These are phyloP conservation scores for Pochonia chlamydosporia DNA, from an alignment of 2,329 filamentous ascomycete species.

Conservation along the genomic window DNA sequence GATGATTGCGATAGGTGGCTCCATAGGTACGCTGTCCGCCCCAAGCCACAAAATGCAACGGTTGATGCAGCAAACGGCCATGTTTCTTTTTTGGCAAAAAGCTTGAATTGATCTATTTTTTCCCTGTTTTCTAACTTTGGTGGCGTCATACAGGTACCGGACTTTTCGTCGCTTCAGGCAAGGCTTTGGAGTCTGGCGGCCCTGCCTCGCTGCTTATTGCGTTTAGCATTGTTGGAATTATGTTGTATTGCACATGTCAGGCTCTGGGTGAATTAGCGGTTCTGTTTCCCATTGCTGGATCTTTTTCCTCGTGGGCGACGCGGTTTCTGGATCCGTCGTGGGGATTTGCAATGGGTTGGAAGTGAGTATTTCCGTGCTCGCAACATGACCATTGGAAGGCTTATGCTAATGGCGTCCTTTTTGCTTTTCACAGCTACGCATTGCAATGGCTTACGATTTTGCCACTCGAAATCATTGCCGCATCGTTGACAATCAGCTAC, in stretches of 20 bases:
- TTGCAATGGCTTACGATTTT: constrained; percentile 82
- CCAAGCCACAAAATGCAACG: too few relatives aligned
- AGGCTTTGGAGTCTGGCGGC: constrained; percentile 64
- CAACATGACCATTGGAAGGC: background rate
- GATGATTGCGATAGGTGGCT: constrained; percentile 96
- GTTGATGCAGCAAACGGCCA: too few relatives aligned
- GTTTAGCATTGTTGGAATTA: constrained; percentile 73
- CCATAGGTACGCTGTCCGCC: constrained; percentile 59
- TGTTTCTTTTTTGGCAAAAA: too few relatives aligned
- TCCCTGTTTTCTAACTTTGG: background rate
- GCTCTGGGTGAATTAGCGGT: constrained; percentile 89
- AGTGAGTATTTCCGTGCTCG: constrained; percentile 46
- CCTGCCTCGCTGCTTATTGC: constrained; percentile 73
- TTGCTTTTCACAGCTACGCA: constrained; percentile 55
- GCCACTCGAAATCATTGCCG: constrained; percentile 81
- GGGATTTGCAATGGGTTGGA: constrained; percentile 96
- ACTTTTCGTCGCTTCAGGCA: constrained; percentile 79
- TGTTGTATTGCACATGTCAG: constrained; percentile 90
- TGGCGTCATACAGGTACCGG: constrained; percentile 46
- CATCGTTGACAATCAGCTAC: constrained; percentile 76
- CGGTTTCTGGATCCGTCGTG: constrained; percentile 89
- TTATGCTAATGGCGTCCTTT: constrained; percentile 3
- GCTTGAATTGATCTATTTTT: too few relatives aligned
- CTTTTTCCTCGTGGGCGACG: constrained; percentile 87
- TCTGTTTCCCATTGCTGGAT: constrained; percentile 83